A percentile compares a stretch with the other conserved stretches of the same genome.
Evolutionary conservation across 768 basidiomycete species (phyloP).

Genomic region (Ramaria rubella): DNA sequence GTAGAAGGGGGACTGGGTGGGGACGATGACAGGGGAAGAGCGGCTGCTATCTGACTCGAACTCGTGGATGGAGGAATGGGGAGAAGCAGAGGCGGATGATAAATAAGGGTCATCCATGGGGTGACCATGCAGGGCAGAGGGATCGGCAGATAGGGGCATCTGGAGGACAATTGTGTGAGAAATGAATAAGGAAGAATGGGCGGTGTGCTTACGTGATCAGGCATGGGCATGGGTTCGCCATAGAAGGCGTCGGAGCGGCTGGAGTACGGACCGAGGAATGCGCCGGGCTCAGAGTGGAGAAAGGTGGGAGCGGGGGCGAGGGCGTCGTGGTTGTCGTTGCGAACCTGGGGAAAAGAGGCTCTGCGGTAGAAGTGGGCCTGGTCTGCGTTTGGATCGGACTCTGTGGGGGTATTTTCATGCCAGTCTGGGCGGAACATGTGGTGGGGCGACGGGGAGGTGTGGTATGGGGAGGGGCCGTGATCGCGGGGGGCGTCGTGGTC

Average conservation of each 20-base stretch:
- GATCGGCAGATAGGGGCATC: conserved; percentile 30
- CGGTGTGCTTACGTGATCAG: neutral
- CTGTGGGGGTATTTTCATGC: conserved; percentile 2
- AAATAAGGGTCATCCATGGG: conserved; percentile 17
- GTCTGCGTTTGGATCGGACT: neutral
- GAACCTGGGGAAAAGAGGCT: conserved; percentile 70
- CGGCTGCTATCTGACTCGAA: conserved; percentile 42
- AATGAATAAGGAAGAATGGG: neutral
- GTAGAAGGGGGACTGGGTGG: conserved; percentile 51
- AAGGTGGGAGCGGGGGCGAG: conserved; percentile 38
- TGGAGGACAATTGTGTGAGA: conserved; percentile 20
- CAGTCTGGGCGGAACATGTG: conserved; percentile 10
- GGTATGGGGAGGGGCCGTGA: neutral
- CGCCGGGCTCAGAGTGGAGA: conserved; percentile 37
- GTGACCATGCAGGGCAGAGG: conserved; percentile 24
- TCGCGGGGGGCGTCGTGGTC: neutral
- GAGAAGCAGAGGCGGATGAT: conserved; percentile 26
- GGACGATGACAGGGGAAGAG: conserved; percentile 49
- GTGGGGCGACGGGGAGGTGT: neutral
- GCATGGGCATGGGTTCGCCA: conserved; percentile 31
- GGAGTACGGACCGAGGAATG: conserved; percentile 23
- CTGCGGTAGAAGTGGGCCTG: conserved; percentile 44
- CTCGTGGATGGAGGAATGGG: conserved; percentile 42
- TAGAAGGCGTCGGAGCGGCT: conserved; percentile 34
- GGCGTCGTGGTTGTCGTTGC: conserved; percentile 56